These are phyloP conservation scores for Suillus alpinus DNA, from an alignment of 768 basidiomycete species.

Conservation along the genomic window DNA sequence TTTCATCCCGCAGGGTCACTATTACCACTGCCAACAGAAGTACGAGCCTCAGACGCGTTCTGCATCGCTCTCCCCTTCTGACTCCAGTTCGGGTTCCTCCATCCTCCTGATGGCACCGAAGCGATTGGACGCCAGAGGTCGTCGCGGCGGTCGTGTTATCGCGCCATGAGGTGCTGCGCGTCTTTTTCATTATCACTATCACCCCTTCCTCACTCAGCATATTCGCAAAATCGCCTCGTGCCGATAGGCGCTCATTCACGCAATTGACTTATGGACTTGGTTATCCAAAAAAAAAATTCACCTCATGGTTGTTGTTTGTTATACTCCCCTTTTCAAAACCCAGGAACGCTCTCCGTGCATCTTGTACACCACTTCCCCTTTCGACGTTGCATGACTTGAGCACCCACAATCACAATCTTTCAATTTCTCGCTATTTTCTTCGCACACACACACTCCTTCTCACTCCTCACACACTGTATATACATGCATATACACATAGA, in stretches of 20 bases:
- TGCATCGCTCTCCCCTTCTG: constrained; percentile 17
- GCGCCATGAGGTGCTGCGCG: constrained; percentile 11
- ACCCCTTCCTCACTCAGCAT: background rate
- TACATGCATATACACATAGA: constrained; percentile 38
- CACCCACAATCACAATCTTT: constrained; percentile 25
- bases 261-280: background rate
- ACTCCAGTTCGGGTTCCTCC: constrained; percentile 26
- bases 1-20: constrained; percentile 18
- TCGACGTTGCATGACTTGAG: constrained; percentile 17
- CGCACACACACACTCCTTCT: constrained; percentile 26
- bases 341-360: constrained; percentile 22
- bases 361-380: constrained; percentile 6
- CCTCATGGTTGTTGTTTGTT: constrained; percentile 4
- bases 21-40: constrained; percentile 14
- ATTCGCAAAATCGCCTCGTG: constrained; percentile 7
- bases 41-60: constrained; percentile 14
- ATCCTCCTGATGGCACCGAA: constrained; percentile 30
- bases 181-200: constrained; percentile 2
- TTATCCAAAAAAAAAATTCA: constrained; percentile 3
- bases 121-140: constrained; percentile 16
- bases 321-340: constrained; percentile 8
- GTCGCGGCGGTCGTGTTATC: constrained; percentile 11
- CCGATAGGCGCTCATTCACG: constrained; percentile 4
- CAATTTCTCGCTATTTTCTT: constrained; percentile 3
- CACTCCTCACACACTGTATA: constrained; percentile 32